A percentile compares a stretch with the other conserved stretches of the same genome.
phyloP scores from a whole-genome alignment of 495 filamentous ascomycete genomes.

The Aspergillus haitiensis region DNA sequence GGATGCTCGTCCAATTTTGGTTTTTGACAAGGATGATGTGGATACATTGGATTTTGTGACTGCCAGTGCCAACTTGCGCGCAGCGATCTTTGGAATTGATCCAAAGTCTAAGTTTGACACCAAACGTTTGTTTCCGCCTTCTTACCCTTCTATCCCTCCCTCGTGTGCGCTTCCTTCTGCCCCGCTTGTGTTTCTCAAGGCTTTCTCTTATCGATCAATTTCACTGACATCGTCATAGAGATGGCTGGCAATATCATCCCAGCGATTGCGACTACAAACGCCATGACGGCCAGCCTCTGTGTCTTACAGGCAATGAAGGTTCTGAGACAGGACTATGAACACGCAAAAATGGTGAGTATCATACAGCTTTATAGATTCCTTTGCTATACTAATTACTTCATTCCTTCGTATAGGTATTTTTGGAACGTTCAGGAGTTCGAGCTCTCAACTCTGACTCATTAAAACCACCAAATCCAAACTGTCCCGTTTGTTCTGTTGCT shows the following conservation, averaged over 20 bases:
- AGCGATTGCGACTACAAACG: slow-evolving; percentile 97
- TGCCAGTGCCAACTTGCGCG: slow-evolving; percentile 83
- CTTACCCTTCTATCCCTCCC: too few species aligned
- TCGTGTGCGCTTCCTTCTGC: not conserved
- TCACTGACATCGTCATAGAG: slow-evolving; percentile 46
- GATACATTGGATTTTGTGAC: slow-evolving; percentile 96
- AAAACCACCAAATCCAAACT: slow-evolving; percentile 73
- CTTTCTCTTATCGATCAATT: not conserved
- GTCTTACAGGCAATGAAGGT: slow-evolving; percentile 94
- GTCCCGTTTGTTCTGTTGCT: slow-evolving; percentile 76
- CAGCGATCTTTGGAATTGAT: slow-evolving; percentile 82
- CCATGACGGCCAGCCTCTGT: slow-evolving; percentile 90
- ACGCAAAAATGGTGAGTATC: slow-evolving; percentile 55
- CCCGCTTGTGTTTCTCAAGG: not conserved
- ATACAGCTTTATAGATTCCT: not conserved
- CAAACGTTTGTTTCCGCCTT: slow-evolving; percentile 59
- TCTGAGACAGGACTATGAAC: slow-evolving; percentile 66
- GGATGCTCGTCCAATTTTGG: slow-evolving; percentile 62
- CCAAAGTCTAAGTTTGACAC: slow-evolving; percentile 90
- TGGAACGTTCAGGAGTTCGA: slow-evolving; percentile 67
- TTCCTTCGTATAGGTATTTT: slow-evolving; percentile 61
- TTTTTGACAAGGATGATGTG: slow-evolving; percentile 95
- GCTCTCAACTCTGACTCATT: slow-evolving; percentile 75
- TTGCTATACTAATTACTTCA: slow-evolving; percentile 11
- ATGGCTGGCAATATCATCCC: slow-evolving; percentile 99